Evolutionary conservation across 805 yeast genomes (phyloP).

Genomic region (Yamadazyma scolyti): DNA sequence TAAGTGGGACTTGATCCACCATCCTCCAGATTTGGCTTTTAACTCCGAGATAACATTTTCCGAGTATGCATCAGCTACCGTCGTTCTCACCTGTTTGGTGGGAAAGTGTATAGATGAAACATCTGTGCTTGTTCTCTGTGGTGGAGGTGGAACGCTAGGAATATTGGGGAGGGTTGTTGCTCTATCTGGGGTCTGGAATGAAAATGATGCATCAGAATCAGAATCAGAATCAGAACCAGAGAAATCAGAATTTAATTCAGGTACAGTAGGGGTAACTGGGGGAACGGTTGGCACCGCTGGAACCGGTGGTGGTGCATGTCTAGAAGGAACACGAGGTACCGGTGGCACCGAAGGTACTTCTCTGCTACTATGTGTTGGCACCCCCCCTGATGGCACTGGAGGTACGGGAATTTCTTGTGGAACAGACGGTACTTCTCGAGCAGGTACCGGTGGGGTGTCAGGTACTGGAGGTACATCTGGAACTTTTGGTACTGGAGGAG

Average conservation of each 20-base stretch:
- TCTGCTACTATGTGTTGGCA: too few species aligned
- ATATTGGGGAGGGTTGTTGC: too few species aligned
- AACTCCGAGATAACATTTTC: too few species aligned
- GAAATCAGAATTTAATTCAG: too few species aligned
- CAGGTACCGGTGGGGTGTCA: constrained; percentile 4
- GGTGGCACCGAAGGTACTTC: constrained; percentile 3
- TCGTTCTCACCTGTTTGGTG: too few species aligned
- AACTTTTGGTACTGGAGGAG: constrained; percentile 4
- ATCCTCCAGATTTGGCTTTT: too few species aligned
- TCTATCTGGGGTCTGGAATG: too few species aligned
- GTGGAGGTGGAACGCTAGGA: too few species aligned
- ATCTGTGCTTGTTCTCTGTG: too few species aligned
- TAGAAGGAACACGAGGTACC: constrained; percentile 1
- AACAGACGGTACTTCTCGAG: constrained; percentile 3
- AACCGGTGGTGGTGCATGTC: constrained; percentile 6
- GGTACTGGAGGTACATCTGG: constrained; percentile 5
- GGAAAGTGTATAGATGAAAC: constrained; percentile 1
- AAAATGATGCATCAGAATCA: too few species aligned
- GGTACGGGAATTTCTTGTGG: constrained; percentile 8
- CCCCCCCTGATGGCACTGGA: constrained; percentile 1
- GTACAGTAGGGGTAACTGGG: background rate
- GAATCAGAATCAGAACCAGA: too few species aligned
- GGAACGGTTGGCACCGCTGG: constrained; percentile 6
- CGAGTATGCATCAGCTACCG: too few species aligned
- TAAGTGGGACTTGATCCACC: constrained; percentile 66